These are phyloP conservation scores for Cyclotella atomus DNA, from an alignment of 108 stramenopile genomes.

Conservation along the genomic window DNA sequence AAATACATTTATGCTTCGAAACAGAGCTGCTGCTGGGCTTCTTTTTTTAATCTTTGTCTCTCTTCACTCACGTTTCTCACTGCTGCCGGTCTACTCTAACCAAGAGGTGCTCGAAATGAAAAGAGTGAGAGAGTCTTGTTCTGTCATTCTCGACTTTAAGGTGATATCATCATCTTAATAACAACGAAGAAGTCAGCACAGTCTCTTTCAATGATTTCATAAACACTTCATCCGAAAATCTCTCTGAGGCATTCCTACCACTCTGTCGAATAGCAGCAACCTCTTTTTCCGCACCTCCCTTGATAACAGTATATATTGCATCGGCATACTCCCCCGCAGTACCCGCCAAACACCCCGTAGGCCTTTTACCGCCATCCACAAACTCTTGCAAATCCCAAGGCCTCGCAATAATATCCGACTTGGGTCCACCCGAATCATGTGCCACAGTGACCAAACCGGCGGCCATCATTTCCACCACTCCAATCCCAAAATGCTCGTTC, in stretches of 20 bases:
- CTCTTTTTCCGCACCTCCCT: constrained; percentile 30
- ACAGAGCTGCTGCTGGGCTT: no score
- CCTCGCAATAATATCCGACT: constrained; percentile 74
- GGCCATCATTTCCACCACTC: constrained; percentile 99
- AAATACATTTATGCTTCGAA: no score
- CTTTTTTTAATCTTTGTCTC: no score
- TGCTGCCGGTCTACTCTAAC: no score
- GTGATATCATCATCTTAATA: no score
- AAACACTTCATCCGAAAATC: constrained; percentile 82
- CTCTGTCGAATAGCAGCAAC: constrained; percentile 46
- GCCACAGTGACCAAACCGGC: constrained; percentile 95
- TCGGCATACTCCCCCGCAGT: constrained; percentile 76
- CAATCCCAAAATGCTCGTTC: constrained; percentile 99
- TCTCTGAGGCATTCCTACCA: constrained; percentile 57
- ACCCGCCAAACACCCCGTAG: constrained; percentile 77
- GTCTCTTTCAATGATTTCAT: constrained; percentile 45
- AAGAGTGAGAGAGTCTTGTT: no score
- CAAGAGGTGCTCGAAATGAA: no score
- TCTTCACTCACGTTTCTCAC: no score
- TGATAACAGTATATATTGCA: constrained; percentile 67
- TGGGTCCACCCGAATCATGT: constrained; percentile 97
- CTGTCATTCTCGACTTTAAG: no score
- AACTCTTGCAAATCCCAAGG: constrained; percentile 28
- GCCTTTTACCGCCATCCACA: neutral
- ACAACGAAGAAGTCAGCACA: constrained; percentile 41